Conservation (phyloP, 352 stramenopile species). For the Plasmopara halstedii region DNA sequence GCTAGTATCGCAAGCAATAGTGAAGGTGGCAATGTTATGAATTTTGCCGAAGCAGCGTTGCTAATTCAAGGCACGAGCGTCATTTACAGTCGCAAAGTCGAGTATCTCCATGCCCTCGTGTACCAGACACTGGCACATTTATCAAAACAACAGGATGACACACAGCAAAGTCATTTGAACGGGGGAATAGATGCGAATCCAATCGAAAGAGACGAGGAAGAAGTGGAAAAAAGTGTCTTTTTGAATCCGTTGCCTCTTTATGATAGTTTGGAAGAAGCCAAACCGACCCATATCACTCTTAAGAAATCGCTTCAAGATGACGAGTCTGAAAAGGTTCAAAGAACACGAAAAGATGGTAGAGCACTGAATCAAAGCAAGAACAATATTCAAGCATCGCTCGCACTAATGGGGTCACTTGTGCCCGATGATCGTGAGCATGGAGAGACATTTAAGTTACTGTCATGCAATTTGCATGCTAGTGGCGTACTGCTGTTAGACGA, state of each 20-base stretch:
- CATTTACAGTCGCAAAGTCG: slow-evolving; percentile 94
- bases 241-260: slow-evolving; percentile 54
- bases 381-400: slow-evolving; percentile 70
- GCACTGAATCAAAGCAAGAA: slow-evolving; percentile 45
- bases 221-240: slow-evolving; percentile 30
- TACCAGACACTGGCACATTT: slow-evolving; percentile 87
- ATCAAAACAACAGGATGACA: slow-evolving; percentile 38
- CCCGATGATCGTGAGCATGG: slow-evolving; percentile 70
- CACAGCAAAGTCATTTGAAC: slow-evolving; percentile 8
- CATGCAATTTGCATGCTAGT: slow-evolving; percentile 61
- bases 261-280: slow-evolving; percentile 53
- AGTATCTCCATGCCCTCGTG: slow-evolving; percentile 91
- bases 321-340: slow-evolving; percentile 7
- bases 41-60: slow-evolving; percentile 91
- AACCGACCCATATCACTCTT: slow-evolving; percentile 43
- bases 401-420: slow-evolving; percentile 73
- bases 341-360: slow-evolving; percentile 14
- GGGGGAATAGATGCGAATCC: slow-evolving; percentile 10
- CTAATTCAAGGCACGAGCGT: slow-evolving; percentile 90
- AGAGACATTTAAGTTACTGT: slow-evolving; percentile 81
- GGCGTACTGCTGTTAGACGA: slow-evolving; percentile 77
- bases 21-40: slow-evolving; percentile 41
- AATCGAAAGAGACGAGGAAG: slow-evolving; percentile 19
- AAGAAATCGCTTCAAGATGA: slow-evolving; percentile 15
- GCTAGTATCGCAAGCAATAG: slow-evolving; percentile 12